Percentiles rank a stretch among this genome's conserved stretches.
Conservation (phyloP, 345 rosid genomes). For the Citrus trifoliata region DNA sequence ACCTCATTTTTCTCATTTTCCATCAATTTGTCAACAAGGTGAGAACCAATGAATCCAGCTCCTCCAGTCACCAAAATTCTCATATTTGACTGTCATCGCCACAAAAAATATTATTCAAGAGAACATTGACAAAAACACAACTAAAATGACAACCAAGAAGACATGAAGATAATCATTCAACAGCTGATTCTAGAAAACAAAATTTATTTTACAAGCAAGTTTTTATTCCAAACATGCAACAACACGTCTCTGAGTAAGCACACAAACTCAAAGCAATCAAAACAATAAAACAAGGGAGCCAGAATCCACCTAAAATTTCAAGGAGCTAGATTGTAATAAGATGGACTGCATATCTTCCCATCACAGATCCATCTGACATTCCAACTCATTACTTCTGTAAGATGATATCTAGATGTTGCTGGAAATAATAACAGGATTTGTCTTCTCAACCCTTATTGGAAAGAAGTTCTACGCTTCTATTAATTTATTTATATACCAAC, state of each 20-base stretch:
- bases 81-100: slow-evolving; percentile 70
- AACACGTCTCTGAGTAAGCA: not conserved
- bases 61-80: slow-evolving; percentile 96
- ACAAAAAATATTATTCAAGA: slow-evolving; percentile 6
- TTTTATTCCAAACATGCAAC: not conserved
- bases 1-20: slow-evolving; percentile 97
- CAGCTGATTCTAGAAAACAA: not conserved
- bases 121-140: not conserved
- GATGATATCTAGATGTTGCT: not conserved
- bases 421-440: not conserved
- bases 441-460: not conserved
- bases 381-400: not conserved
- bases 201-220: not conserved
- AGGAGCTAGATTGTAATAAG: not conserved
- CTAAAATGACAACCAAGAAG: not conserved
- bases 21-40: slow-evolving; percentile 87
- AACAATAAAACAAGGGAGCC: not conserved
- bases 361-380: slow-evolving; percentile 12
- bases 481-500: not conserved
- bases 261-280: not conserved
- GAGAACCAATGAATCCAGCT: slow-evolving; percentile 97
- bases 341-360: not conserved
- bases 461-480: not conserved
- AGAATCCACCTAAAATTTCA: not conserved
- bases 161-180: not conserved